These are phyloP conservation scores for Ogataea polymorpha DNA, from an alignment of 805 yeast genomes.

Conservation along the genomic window DNA sequence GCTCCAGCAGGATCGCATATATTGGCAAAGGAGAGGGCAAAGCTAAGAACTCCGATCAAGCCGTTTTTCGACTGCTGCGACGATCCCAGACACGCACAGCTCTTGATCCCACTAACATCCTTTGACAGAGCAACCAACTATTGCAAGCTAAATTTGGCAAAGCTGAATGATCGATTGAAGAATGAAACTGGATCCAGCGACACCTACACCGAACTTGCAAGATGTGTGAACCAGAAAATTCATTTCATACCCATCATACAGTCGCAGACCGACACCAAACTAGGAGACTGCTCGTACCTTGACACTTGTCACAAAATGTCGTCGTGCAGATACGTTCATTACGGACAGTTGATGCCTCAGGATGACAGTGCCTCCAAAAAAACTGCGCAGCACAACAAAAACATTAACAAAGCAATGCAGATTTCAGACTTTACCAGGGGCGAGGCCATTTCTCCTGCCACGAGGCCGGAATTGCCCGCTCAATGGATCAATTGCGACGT, in stretches of 20 bases:
- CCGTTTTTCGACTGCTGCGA: slow-evolving; percentile 54
- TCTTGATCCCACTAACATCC: slow-evolving; percentile 20
- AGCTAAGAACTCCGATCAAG: slow-evolving; percentile 35
- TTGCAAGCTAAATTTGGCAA: slow-evolving; percentile 29
- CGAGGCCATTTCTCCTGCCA: slow-evolving; percentile 35
- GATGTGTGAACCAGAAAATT: slow-evolving; percentile 36
- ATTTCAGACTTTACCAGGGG: slow-evolving; percentile 46
- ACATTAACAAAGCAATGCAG: slow-evolving; percentile 19
- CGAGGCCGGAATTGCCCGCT: slow-evolving; percentile 39
- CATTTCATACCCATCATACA: slow-evolving; percentile 57
- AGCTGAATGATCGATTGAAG: slow-evolving; percentile 20
- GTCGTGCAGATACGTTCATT: slow-evolving; percentile 80
- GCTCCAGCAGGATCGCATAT: slow-evolving; percentile 36
- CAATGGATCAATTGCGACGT: slow-evolving; percentile 92
- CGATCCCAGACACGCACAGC: slow-evolving; percentile 34
- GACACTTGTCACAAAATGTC: slow-evolving; percentile 90
- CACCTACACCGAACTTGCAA: slow-evolving; percentile 22
- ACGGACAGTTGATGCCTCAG: slow-evolving; percentile 48
- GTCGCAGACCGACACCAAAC: slow-evolving; percentile 58
- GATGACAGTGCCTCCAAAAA: slow-evolving; percentile 14
- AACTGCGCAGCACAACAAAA: slow-evolving; percentile 20
- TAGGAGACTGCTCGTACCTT: slow-evolving; percentile 91
- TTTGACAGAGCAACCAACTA: slow-evolving; percentile 27
- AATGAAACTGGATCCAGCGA: slow-evolving; percentile 5
- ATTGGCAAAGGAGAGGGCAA: slow-evolving; percentile 40